Evolutionary conservation across 768 basidiomycete genomes (phyloP), one percentile per base, ranked within the genome.

Genomic region (Kwoniella sp.): DNA sequence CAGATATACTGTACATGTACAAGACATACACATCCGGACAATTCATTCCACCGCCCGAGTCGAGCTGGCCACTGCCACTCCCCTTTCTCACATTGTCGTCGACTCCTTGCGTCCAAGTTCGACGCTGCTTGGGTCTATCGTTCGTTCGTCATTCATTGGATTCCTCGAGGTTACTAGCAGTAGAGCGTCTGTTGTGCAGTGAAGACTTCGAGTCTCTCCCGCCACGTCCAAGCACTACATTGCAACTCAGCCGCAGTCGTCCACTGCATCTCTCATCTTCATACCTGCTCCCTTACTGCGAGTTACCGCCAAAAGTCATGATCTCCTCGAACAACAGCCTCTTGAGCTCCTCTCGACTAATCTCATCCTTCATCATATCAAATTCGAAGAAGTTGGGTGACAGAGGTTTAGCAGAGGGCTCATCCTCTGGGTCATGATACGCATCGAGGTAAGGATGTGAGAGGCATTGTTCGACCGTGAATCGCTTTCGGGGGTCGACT

Each of bases 311-410:
- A 44, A 95, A 97, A 29, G 87, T 84, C 85, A 92, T 88, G 82
- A 97, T 94, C 82, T 98, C 95, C 62, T 94, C 90, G 80, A 91
- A 97, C 55, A 80, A 58, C 46, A 77, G 52, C 60, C 68, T 65
- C 83, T 97, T 98, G 68, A 99, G 85, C 80, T 96, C 92, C 78
- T 97, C 95, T 27, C 92, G 86, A 76, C 88, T 91, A 82, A 96
- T 92, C 67, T 92, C 91, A 70, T 96, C 94, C 83, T 97, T 95
- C 83, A 93, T 90, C 68, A 92, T 81, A 80, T 99, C 96, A 78
- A 98, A 98, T 76, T 95, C 92, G 80, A 99, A 99, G 84, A 98
- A 99, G 69, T 90, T 88, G 3, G 92, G 89, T 69, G 91, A 90
- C 52, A 99, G 87, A n/a, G 95, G 94, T 4, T 92, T 90, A 0